Percentiles rank a stretch among this genome's conserved stretches.
phyloP scores from a whole-genome alignment of 1,284 basidiomycete genomes.

The Cryptococcus sp. region DNA sequence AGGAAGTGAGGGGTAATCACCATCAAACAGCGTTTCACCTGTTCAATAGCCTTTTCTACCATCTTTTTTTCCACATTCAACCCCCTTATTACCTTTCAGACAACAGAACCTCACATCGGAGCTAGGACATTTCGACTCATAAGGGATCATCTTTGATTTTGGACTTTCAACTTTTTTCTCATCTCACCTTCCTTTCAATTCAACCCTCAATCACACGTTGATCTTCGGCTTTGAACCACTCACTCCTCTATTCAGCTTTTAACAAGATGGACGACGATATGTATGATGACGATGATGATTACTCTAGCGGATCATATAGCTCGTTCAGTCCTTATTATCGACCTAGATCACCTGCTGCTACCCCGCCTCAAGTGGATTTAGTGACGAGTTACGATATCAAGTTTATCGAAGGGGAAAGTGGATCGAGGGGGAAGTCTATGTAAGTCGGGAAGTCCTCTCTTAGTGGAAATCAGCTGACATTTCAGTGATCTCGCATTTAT shows the following conservation, averaged over 20 bases:
- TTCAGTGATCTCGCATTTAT: slow-evolving; percentile 77
- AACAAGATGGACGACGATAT: slow-evolving; percentile 31
- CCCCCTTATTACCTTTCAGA: too few relatives aligned
- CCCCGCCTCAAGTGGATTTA: slow-evolving; percentile 28
- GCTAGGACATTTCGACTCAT: too few relatives aligned
- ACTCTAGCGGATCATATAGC: neutral
- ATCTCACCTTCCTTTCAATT: neutral
- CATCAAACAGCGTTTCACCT: too few relatives aligned
- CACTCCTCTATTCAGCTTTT: too few relatives aligned
- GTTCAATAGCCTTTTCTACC: too few relatives aligned
- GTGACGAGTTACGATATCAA: slow-evolving; percentile 30
- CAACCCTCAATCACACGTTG: neutral
- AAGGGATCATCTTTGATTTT: too few relatives aligned
- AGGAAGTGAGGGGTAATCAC: too few relatives aligned
- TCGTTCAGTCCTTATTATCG: slow-evolving; percentile 17
- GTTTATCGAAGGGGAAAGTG: slow-evolving; percentile 24
- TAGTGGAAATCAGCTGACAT: neutral
- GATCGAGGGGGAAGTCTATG: slow-evolving; percentile 39
- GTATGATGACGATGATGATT: slow-evolving; percentile 7
- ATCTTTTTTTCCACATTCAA: too few relatives aligned
- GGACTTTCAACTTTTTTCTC: neutral
- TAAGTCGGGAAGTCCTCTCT: slow-evolving; percentile 15
- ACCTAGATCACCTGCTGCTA: slow-evolving; percentile 14
- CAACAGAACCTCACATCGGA: too few relatives aligned
- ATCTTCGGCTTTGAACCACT: neutral